A percentile compares a stretch with the other conserved stretches of the same genome.
Conservation (phyloP, 1,284 basidiomycete genomes). For the Ustilago xerochloae region DNA sequence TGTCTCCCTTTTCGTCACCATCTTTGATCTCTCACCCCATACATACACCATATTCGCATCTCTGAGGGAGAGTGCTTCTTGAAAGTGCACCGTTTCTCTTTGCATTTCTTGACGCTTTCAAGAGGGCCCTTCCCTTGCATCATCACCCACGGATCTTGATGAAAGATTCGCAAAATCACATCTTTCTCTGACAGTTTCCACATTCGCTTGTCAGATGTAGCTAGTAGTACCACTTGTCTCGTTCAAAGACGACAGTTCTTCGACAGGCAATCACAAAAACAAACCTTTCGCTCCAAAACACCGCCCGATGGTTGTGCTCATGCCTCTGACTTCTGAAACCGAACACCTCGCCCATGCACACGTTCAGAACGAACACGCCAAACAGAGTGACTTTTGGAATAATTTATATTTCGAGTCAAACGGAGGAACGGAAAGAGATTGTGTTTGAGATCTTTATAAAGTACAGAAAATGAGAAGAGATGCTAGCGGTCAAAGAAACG, state of each 20-base stretch:
- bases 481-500: not conserved
- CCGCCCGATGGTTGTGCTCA: not conserved
- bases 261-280: conserved; percentile 10
- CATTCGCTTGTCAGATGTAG: conserved; percentile 26
- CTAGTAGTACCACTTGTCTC: conserved; percentile 38
- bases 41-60: not conserved
- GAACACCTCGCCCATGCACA: no score
- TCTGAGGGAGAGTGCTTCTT: no score
- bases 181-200: conserved; percentile 7
- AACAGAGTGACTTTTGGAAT: not conserved
- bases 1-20: not conserved
- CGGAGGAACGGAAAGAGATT: not conserved
- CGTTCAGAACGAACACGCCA: not conserved
- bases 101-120: conserved; percentile 2
- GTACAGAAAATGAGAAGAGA: not conserved
- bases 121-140: not conserved
- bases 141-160: not conserved
- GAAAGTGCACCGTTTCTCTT: conserved; percentile 3
- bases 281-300: conserved; percentile 10
- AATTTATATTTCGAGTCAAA: not conserved
- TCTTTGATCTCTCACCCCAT: conserved; percentile 3
- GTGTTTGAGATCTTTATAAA: conserved; percentile 3
- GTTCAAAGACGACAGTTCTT: not conserved
- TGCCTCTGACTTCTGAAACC: not conserved
- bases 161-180: conserved; percentile 9